phyloP scores from a whole-genome alignment of 192 early-diverging fungal species.

The Rhizophagus sp. region DNA sequence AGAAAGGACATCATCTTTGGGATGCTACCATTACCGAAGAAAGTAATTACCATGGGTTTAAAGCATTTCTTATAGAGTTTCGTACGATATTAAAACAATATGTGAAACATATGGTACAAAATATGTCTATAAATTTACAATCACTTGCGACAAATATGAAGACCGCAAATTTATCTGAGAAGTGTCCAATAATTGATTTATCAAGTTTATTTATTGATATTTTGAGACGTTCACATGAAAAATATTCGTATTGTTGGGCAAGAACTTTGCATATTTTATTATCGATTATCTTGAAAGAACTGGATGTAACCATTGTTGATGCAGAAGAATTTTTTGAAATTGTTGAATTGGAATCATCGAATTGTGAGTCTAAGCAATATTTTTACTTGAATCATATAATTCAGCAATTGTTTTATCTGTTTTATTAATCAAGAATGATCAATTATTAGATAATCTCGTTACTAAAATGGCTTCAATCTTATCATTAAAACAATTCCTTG shows the following conservation, averaged over 20 bases:
- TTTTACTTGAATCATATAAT: neutral
- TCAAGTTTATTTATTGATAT: slow-evolving; percentile 1
- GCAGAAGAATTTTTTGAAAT: slow-evolving; percentile 25
- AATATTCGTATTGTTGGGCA: slow-evolving; percentile 2
- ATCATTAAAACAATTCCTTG: slow-evolving; percentile 29
- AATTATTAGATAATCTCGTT: slow-evolving; percentile 26
- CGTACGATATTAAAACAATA: slow-evolving; percentile 6
- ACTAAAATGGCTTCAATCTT: slow-evolving; percentile 31
- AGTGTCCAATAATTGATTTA: neutral
- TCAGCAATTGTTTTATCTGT: neutral
- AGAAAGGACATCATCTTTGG: slow-evolving; percentile 24
- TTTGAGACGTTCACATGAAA: slow-evolving; percentile 1
- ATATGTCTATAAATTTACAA: neutral
- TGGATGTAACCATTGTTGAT: neutral
- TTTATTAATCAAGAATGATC: neutral
- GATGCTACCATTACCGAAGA: slow-evolving; percentile 16
- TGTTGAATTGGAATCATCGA: neutral
- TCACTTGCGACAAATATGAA: neutral
- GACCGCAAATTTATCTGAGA: neutral
- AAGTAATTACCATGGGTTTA: slow-evolving; percentile 21
- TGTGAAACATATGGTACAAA: neutral
- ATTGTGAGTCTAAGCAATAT: slow-evolving; percentile 11
- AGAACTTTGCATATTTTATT: slow-evolving; percentile 18
- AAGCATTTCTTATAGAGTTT: slow-evolving; percentile 14
- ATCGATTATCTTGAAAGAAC: neutral